A percentile compares a stretch with the other conserved stretches of the same genome.
These are phyloP conservation scores for Silybum marianum DNA, from an alignment of 129 eudicot species.

Conservation along the genomic window DNA sequence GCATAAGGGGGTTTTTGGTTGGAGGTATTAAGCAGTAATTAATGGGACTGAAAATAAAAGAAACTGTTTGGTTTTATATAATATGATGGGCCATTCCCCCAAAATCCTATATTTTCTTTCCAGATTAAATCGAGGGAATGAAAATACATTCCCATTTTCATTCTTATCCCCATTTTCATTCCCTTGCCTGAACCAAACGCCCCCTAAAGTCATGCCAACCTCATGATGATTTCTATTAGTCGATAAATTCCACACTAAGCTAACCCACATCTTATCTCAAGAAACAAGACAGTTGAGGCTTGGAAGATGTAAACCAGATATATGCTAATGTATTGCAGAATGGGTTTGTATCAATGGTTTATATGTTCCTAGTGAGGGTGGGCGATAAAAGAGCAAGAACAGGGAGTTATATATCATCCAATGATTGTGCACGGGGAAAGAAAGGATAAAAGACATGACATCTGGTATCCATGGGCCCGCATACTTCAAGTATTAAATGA, in stretches of 20 bases:
- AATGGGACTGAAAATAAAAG: too few relatives aligned
- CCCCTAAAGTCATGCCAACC: background rate
- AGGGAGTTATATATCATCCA: constrained; percentile 10
- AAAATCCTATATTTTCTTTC: too few relatives aligned
- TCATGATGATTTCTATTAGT: background rate
- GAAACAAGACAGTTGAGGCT: background rate
- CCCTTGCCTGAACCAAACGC: too few relatives aligned
- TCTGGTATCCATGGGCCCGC: background rate
- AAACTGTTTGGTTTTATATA: too few relatives aligned
- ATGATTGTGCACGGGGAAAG: constrained; percentile 5
- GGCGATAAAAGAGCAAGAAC: background rate
- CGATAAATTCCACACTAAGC: background rate
- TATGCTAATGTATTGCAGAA: background rate
- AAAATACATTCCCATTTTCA: too few relatives aligned
- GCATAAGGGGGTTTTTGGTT: background rate
- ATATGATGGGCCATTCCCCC: too few relatives aligned
- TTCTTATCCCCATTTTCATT: too few relatives aligned
- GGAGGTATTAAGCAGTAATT: too few relatives aligned
- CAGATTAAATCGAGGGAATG: too few relatives aligned
- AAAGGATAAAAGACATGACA: constrained; percentile 11
- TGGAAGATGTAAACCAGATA: background rate
- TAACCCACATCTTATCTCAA: constrained; percentile 2
- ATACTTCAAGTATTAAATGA: constrained; percentile 27
- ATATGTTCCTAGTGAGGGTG: background rate
- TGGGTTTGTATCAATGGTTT: constrained; percentile 8